Percentiles rank a stretch among this genome's conserved stretches.
phyloP scores from a whole-genome alignment of 495 filamentous ascomycete genomes.

The Penicillium nucicola region DNA sequence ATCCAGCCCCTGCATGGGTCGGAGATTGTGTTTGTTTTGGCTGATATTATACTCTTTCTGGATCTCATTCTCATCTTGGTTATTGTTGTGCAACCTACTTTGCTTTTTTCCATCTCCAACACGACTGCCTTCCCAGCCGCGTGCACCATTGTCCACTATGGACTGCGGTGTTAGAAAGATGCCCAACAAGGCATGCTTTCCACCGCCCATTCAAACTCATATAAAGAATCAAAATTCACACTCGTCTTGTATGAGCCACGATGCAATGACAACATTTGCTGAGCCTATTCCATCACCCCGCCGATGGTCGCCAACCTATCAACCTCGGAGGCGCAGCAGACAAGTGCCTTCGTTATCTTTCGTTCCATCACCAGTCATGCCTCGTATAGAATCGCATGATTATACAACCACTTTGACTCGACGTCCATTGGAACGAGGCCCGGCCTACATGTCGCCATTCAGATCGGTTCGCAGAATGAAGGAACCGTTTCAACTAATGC shows the following conservation, averaged over 20 bases:
- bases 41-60: constrained; percentile 9
- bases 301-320: constrained; percentile 30
- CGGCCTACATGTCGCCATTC: constrained; percentile 37
- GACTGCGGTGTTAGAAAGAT: constrained; percentile 20
- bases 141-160: constrained; percentile 21
- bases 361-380: constrained; percentile 15
- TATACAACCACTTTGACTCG: constrained; percentile 26
- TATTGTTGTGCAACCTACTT: constrained; percentile 21
- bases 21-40: constrained; percentile 13
- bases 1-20: constrained; percentile 25
- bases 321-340: constrained; percentile 25
- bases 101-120: constrained; percentile 16
- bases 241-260: constrained; percentile 22
- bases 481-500: constrained; percentile 41
- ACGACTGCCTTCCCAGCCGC: constrained; percentile 12
- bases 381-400: constrained; percentile 22
- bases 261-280: constrained; percentile 9
- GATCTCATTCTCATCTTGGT: constrained; percentile 23
- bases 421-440: constrained; percentile 24
- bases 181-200: constrained; percentile 17
- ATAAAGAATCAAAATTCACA: constrained; percentile 21
- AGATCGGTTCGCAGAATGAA: constrained; percentile 49
- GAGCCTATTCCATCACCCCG: constrained; percentile 26
- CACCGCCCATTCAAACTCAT: constrained; percentile 23
- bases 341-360: constrained; percentile 29